phyloP scores from a whole-genome alignment of 352 stramenopile genomes.

The Pythium chondricola region DNA sequence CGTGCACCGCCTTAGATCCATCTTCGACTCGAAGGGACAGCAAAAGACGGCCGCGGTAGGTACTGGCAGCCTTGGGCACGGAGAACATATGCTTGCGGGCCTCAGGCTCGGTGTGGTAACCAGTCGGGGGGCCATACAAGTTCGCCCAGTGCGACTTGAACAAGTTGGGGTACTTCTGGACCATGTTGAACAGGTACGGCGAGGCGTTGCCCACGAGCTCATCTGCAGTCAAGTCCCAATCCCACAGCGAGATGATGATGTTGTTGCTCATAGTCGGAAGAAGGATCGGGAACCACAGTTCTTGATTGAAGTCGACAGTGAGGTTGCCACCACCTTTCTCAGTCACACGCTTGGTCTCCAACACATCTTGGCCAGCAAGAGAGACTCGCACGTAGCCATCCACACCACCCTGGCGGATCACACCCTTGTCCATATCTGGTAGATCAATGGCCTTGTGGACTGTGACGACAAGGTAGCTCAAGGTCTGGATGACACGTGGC shows the following conservation, averaged over 20 bases:
- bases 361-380: constrained; percentile 61
- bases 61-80: constrained; percentile 54
- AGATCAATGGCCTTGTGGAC: constrained; percentile 75
- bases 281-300: constrained; percentile 84
- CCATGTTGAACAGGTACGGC: constrained; percentile 69
- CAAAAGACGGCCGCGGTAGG: constrained; percentile 70
- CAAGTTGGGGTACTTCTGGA: constrained; percentile 52
- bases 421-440: constrained; percentile 78
- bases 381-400: constrained; percentile 78
- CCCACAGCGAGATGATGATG: constrained; percentile 82
- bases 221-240: constrained; percentile 62
- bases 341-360: constrained; percentile 67
- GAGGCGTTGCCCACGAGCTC: constrained; percentile 65
- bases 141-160: constrained; percentile 67
- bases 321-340: constrained; percentile 52
- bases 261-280: constrained; percentile 78
- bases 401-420: constrained; percentile 58
- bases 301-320: constrained; percentile 53
- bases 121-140: constrained; percentile 74
- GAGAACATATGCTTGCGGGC: constrained; percentile 51
- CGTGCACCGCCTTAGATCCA: constrained; percentile 56
- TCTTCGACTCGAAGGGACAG: constrained; percentile 63
- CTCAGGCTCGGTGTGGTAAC: constrained; percentile 39
- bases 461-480: constrained; percentile 75
- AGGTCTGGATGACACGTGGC: constrained; percentile 55